Evolutionary conservation across 2,329 filamentous ascomycete genomes (phyloP).

Genomic region (Colletotrichum higginsianum): DNA sequence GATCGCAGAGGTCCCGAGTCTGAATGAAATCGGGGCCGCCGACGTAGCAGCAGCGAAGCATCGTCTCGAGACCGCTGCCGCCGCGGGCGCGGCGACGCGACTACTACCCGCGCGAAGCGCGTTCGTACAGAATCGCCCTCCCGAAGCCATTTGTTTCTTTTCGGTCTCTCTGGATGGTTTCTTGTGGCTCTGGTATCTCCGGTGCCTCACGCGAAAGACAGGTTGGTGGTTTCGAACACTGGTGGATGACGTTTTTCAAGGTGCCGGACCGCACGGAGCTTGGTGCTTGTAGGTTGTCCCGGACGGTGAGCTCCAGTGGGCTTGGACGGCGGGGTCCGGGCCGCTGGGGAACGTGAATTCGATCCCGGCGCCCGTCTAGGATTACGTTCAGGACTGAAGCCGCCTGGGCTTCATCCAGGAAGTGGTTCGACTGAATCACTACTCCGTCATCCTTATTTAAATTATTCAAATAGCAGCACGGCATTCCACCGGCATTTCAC

Average conservation of each 20-base stretch:
- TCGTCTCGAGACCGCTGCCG: constrained; percentile 18
- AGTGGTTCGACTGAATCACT: neutral
- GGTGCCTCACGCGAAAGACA: neutral
- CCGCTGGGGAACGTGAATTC: neutral
- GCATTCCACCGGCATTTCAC: neutral
- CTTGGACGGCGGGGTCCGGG: neutral
- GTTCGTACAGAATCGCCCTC: constrained; percentile 6
- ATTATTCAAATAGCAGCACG: neutral
- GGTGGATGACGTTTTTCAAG: neutral
- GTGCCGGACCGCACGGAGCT: neutral
- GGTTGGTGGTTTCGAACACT: neutral
- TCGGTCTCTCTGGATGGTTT: neutral
- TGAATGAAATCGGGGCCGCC: neutral
- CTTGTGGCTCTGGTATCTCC: neutral
- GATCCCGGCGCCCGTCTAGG: neutral
- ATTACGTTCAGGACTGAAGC: neutral
- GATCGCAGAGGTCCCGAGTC: neutral
- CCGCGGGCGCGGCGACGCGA: constrained; percentile 3
- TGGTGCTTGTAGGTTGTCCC: neutral
- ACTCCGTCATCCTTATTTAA: neutral
- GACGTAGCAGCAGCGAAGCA: constrained; percentile 11
- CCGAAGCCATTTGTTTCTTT: constrained; percentile 11
- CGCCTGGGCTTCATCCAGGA: neutral
- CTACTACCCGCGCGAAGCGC: constrained; percentile 17
- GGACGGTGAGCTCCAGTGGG: constrained; percentile 7